These are phyloP conservation scores for Beta vulgaris DNA, from an alignment of 148 eudicot genomes.

Conservation along the genomic window DNA sequence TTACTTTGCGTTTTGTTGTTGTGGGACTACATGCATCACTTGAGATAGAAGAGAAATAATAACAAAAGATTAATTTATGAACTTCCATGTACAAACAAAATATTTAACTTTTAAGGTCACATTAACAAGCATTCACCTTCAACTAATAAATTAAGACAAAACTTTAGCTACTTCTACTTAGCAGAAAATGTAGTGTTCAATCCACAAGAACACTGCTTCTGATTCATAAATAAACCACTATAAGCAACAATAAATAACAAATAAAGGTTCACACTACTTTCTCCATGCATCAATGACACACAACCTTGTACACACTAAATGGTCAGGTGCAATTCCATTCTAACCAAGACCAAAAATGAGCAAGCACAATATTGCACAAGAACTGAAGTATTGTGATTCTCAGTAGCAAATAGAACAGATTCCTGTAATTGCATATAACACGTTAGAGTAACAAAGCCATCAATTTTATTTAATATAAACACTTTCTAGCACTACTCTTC, in stretches of 20 bases:
- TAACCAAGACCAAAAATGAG: neutral
- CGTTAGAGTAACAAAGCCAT: neutral
- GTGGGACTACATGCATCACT: neutral
- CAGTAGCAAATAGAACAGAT: too few species aligned
- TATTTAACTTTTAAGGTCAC: neutral
- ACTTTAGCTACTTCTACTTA: neutral
- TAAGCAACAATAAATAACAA: too few species aligned
- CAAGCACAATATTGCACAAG: too few species aligned
- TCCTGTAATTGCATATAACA: neutral
- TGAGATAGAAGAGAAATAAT: neutral
- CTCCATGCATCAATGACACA: slow-evolving; percentile 1
- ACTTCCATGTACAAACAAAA: neutral
- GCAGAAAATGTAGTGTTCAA: neutral
- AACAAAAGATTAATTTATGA: neutral
- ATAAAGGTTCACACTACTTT: too few species aligned
- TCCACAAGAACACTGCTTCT: neutral
- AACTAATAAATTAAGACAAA: neutral
- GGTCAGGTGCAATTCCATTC: neutral
- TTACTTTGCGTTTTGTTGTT: too few species aligned
- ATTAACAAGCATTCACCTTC: neutral
- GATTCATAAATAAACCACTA: too few species aligned
- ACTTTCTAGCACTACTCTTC: too few species aligned
- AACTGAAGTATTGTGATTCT: too few species aligned
- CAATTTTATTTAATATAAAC: neutral
- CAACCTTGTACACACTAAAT: neutral